phyloP scores from a whole-genome alignment of 176 grass and related monocot species.

The Hordeum marinum region DNA sequence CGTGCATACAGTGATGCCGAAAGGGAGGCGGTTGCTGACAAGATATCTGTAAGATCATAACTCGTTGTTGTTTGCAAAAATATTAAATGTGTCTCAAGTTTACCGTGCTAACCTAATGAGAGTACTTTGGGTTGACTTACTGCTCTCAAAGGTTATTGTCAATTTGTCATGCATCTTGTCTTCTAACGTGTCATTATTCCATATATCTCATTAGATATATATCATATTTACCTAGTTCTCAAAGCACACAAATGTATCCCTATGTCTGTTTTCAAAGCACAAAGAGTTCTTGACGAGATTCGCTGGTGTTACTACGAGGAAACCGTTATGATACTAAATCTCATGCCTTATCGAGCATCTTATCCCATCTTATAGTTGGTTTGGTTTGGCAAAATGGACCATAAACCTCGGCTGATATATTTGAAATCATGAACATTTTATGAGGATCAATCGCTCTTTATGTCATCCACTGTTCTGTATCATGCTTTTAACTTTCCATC shows the following conservation, averaged over 20 bases:
- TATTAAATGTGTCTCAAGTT: not conserved
- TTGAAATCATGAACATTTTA: not conserved
- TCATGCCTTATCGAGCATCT: not conserved
- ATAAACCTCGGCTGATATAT: not conserved
- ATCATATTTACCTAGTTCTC: too few species aligned
- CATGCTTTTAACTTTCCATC: not conserved
- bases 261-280: not conserved
- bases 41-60: conserved; percentile 59
- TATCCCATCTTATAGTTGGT: not conserved
- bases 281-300: not conserved
- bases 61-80: conserved; percentile 1
- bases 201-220: too few species aligned
- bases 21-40: conserved; percentile 46
- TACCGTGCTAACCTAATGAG: not conserved
- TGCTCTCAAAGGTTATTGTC: not conserved
- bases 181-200: not conserved
- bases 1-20: conserved; percentile 43
- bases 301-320: not conserved
- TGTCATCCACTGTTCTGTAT: not conserved
- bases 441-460: not conserved
- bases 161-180: conserved; percentile 14
- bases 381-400: not conserved
- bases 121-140: not conserved
- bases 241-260: not conserved
- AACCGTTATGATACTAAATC: not conserved